These are phyloP conservation scores for Geoglossum cookeanum DNA, from an alignment of 2,329 filamentous ascomycete genomes.

Conservation along the genomic window DNA sequence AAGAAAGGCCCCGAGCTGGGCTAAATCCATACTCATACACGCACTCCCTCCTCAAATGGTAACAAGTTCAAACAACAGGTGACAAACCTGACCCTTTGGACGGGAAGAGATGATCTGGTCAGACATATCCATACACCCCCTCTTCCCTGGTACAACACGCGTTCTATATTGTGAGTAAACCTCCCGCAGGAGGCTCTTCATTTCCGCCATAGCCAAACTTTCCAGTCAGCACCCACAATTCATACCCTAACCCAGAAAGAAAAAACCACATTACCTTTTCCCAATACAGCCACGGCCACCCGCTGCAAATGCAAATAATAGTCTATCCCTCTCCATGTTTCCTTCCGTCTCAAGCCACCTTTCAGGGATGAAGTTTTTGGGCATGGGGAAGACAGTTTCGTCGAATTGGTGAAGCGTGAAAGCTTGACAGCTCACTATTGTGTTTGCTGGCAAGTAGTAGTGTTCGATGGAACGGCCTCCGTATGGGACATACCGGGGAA, in stretches of 20 bases:
- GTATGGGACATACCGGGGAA: conserved; percentile 38
- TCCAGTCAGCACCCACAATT: conserved; percentile 3
- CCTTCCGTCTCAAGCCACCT: conserved; percentile 31
- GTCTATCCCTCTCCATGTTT: conserved; percentile 27
- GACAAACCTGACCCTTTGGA: conserved; percentile 38
- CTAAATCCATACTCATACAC: too few species aligned
- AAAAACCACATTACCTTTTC: conserved; percentile 36
- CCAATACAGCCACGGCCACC: conserved; percentile 48
- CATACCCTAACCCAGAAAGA: background rate
- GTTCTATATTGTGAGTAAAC: conserved; percentile 42
- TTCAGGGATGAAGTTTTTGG: conserved; percentile 19
- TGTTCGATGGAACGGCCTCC: conserved; percentile 37
- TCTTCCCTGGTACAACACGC: conserved; percentile 30
- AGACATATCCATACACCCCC: conserved; percentile 40
- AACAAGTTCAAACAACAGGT: conserved; percentile 19
- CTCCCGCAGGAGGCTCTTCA: conserved; percentile 45
- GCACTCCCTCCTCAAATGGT: background rate
- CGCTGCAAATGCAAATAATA: conserved; percentile 46
- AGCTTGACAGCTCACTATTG: conserved; percentile 41
- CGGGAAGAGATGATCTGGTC: conserved; percentile 50
- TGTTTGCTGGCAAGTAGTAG: conserved; percentile 31
- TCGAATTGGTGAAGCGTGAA: conserved; percentile 20
- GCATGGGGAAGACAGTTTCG: conserved; percentile 5
- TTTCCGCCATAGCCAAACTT: conserved; percentile 44
- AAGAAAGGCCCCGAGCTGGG: too few species aligned